Evolutionary conservation across 768 basidiomycete genomes (phyloP), one percentile per base, ranked within the genome.

Genomic region (Paxillus involutus): DNA sequence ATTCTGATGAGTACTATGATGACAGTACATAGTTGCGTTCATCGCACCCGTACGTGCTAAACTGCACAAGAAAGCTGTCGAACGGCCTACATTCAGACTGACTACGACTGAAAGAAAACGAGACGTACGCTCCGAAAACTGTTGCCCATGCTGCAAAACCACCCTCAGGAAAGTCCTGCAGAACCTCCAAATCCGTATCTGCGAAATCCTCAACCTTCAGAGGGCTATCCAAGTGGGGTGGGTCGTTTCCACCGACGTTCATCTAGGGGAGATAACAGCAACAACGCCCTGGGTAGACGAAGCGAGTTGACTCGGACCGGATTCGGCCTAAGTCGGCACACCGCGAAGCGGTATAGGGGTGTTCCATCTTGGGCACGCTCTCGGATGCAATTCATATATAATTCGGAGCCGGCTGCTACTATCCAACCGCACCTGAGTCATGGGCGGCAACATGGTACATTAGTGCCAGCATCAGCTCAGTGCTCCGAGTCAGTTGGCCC

Each of bases 11-110:
- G 35, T 35, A 11, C 13, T 8, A 37, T 12, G 14, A 3, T 29
- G 6, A 30, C 12, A 17, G 41, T 12, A 37, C 11, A 14, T 11
- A 17, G 19, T 16, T 14, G 19, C 16, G 19, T 12, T 14, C 55
- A 17, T 32, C 65, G 62, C 30, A 75, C 67, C 74, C 74, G 29
- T 68, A 75, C 1, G 69, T 70, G 54, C 74, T 65, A 45, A 75
- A 73, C 51, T 76, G 75, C 9, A 74, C 55, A 8, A 76, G 63
- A 57, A 75, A 72, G 29, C 73, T 75, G 47, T 44, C 17, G 43
- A 17, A 24, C 14, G 21, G n/a, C 29, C 26, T 26, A 45, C 43
- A 55, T 45, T n/a, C 24, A 35, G 44, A 11, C 36, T 2, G 21
- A 36, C 3, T 8, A 24, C 21, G 8, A 12, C 10, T 19, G 3